A percentile compares a stretch with the other conserved stretches of the same genome.
These are phyloP conservation scores for Nymphaea colorata DNA, from an alignment of 164 flowering plant genomes.

Conservation along the genomic window DNA sequence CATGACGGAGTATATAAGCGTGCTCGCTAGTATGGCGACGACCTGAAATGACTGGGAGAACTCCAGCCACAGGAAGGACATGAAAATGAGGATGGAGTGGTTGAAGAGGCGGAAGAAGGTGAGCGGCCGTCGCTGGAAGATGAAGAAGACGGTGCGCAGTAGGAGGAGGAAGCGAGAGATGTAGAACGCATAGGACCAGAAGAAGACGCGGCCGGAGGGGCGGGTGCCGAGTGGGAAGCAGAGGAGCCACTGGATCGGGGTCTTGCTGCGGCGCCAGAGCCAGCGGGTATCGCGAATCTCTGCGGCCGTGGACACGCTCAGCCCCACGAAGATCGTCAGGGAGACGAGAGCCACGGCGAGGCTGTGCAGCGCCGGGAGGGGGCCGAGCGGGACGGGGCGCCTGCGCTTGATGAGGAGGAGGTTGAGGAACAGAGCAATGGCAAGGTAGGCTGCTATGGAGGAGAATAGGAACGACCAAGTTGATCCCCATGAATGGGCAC, in stretches of 20 bases:
- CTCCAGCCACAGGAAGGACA: slow-evolving; percentile 80
- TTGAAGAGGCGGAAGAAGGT: slow-evolving; percentile 41
- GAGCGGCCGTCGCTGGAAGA: slow-evolving; percentile 38
- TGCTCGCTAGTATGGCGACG: slow-evolving; percentile 44
- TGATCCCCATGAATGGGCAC: slow-evolving; percentile 53
- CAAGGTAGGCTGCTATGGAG: slow-evolving; percentile 41
- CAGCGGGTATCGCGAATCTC: slow-evolving; percentile 86
- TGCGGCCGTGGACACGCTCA: slow-evolving; percentile 48
- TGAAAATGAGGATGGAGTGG: slow-evolving; percentile 34
- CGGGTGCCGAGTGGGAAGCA: slow-evolving; percentile 88
- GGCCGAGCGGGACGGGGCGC: slow-evolving; percentile 45
- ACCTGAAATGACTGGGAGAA: slow-evolving; percentile 91
- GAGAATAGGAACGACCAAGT: slow-evolving; percentile 76
- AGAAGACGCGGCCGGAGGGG: slow-evolving; percentile 79
- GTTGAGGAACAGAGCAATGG: slow-evolving; percentile 31
- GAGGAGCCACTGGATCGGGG: slow-evolving; percentile 76
- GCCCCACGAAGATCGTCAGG: slow-evolving; percentile 45
- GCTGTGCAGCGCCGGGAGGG: slow-evolving; percentile 58
- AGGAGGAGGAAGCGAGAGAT: slow-evolving; percentile 66
- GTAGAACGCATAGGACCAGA: slow-evolving; percentile 79
- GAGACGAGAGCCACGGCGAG: slow-evolving; percentile 50
- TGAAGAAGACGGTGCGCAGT: slow-evolving; percentile 34
- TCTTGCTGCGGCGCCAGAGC: slow-evolving; percentile 54
- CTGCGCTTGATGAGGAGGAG: slow-evolving; percentile 8
- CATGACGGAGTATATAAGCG: slow-evolving; percentile 37